Percentiles rank a stretch among this genome's conserved stretches.
These are phyloP conservation scores for Diaporthe batatas DNA, from an alignment of 2,329 filamentous ascomycete genomes.

Conservation along the genomic window DNA sequence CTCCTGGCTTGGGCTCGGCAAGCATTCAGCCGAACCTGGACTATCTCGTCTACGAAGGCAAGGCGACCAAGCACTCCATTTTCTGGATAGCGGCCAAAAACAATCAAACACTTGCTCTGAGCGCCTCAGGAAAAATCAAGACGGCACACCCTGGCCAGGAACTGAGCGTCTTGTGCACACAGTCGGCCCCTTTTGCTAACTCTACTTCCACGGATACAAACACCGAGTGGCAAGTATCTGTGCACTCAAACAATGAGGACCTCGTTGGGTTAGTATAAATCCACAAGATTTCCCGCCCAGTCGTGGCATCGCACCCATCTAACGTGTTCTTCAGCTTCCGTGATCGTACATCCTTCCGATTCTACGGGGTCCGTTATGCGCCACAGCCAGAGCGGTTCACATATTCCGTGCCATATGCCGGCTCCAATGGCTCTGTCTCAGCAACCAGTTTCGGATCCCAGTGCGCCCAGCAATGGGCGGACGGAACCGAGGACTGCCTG, in stretches of 20 bases:
- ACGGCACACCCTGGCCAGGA: slow-evolving; percentile 36
- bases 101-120: slow-evolving; percentile 47
- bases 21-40: slow-evolving; percentile 52
- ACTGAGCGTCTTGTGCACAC: slow-evolving; percentile 57
- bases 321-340: slow-evolving; percentile 52
- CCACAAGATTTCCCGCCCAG: too few species aligned
- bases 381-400: slow-evolving; percentile 59
- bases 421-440: slow-evolving; percentile 49
- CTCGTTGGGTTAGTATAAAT: slow-evolving; percentile 51
- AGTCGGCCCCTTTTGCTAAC: slow-evolving; percentile 58
- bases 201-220: slow-evolving; percentile 50
- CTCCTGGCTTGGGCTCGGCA: slow-evolving; percentile 45
- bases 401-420: slow-evolving; percentile 57
- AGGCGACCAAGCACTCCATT: slow-evolving; percentile 44
- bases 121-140: slow-evolving; percentile 47
- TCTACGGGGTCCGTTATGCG: slow-evolving; percentile 63
- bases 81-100: slow-evolving; percentile 54
- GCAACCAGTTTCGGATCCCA: slow-evolving; percentile 54
- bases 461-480: slow-evolving; percentile 54
- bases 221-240: slow-evolving; percentile 53
- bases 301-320: not conserved
- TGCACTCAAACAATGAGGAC: slow-evolving; percentile 55
- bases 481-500: slow-evolving; percentile 60
- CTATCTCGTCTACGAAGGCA: slow-evolving; percentile 53
- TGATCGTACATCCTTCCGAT: slow-evolving; percentile 63